phyloP scores from a whole-genome alignment of 805 yeast species.

The Zygosaccharomyces siamensis region DNA sequence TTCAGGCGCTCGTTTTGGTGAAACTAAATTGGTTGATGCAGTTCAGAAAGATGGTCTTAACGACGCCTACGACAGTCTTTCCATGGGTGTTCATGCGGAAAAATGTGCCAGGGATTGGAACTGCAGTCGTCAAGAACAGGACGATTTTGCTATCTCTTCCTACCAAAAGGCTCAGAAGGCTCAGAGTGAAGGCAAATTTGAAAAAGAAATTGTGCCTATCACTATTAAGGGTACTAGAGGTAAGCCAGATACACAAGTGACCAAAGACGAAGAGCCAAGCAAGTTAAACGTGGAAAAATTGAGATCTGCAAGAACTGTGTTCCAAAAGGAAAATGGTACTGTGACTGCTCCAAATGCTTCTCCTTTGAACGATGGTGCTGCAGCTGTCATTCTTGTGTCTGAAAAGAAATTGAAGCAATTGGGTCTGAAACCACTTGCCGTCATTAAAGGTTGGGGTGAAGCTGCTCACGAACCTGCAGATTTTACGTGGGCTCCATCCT shows the following conservation, averaged over 20 bases:
- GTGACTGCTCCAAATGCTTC: conserved; percentile 98
- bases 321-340: conserved; percentile 90
- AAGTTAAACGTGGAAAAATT: conserved; percentile 76
- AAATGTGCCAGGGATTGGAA: conserved; percentile 84
- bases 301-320: conserved; percentile 84
- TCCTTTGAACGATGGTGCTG: conserved; percentile 96
- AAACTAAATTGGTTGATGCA: conserved; percentile 75
- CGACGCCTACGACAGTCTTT: conserved; percentile 82
- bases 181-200: conserved; percentile 73
- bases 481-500: conserved; percentile 92
- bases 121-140: conserved; percentile 82
- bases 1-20: conserved; percentile 87
- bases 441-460: conserved; percentile 93
- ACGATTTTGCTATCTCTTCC: conserved; percentile 76
- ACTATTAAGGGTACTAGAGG: conserved; percentile 88
- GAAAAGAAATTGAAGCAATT: conserved; percentile 81
- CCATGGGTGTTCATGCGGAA: conserved; percentile 98
- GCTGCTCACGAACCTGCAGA: conserved; percentile 94
- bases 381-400: conserved; percentile 85
- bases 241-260: conserved; percentile 71
- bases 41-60: conserved; percentile 85
- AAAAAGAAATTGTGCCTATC: conserved; percentile 77
- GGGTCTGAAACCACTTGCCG: conserved; percentile 83
- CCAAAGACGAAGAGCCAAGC: conserved; percentile 76
- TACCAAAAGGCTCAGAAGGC: conserved; percentile 86